Base-by-base conservation (phyloP, 2,329 filamentous ascomycete species). In the Ophiostoma pallidulum region DNA sequence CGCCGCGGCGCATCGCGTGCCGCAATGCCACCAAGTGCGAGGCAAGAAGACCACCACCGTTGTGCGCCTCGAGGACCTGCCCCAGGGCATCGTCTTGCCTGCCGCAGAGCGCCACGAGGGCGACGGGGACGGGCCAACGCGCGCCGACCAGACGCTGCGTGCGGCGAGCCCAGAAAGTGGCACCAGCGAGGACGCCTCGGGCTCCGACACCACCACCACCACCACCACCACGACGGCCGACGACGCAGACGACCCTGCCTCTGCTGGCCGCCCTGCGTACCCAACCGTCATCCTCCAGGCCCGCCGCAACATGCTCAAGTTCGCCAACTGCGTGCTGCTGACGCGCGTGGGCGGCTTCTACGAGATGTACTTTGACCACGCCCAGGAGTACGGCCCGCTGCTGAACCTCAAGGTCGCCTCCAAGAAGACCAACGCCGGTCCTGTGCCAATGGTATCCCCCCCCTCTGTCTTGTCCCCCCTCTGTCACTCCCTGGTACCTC, bases 331-430 rank as follows among this genome's bases (percentile, higher is more conserved):
- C 65, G 85, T 98, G 33, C 65, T 98, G 8, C 69, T 98, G 51
- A 98, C 92, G 4, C 80, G 91, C 48, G 89, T 98, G 24, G 92
- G 92, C 48, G 84, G 90, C 51, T 98, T 98, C 66, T 98, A 97
- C 66, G 92, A 98, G 76, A 71, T 98, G 50, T 98, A 98, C 67
- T 94, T 97, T 64, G 85, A 94, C 58, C 90, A 98, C 62, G 92
- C 94, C 10, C 86, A 94, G 50, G 82, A 95, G 60, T 28, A 28
- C 24, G 24, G 24, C 24, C 24, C 24, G 5, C 24, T 28, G 24
- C 24, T 28, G 24, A 28, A 28, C 5, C 24, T 6, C 24, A 28
- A 28, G 24, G 24, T 28, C 6, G 24, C 24, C 24, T 6, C 24
- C 24, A 28, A 28, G 5, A 28, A 28, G 6, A 28, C 24, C 24